Base-by-base conservation (phyloP, 2,329 filamentous ascomycete species). In the Westerdykella aurantiaca region DNA sequence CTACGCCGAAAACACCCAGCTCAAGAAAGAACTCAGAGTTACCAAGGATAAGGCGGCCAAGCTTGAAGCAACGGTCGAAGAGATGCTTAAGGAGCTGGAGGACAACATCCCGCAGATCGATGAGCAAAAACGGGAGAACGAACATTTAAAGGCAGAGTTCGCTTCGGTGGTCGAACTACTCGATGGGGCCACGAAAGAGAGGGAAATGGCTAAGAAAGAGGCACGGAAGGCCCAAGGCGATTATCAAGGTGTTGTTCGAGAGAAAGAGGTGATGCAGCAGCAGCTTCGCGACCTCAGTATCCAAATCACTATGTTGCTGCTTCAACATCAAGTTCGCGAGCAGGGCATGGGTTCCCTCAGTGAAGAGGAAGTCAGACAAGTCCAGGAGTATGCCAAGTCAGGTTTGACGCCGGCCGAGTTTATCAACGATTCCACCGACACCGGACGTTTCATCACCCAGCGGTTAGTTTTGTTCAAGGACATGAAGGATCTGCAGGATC, bases 381-480 rank as follows among this genome's bases (percentile, higher is more conserved):
- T 29, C 11, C 80, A 81, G 17, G 73, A 81, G 38, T 84, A 88
- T 47, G 77, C 95, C 31, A 82, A 94, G 64, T 86, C 88, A 42
- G 83, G 93, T 56, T 73, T 91, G 18, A 77, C 80, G 7, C 85
- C 88, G 44, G 80, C 84, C 44, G 49, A 53, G 7, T 48, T 51
- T 16, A 77, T 80, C 6, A 46, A 85, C 29, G 86, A 88, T 52
- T 77, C 90, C 63, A 90, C 86, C 5, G 85, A 89, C 50, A 95
- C 90, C 1, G 88, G 91, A 57, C 83, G 83, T 44, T 85, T 95
- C 66, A 95, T 98, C 56, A 93, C 86, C 22, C 81, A 93, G 59
- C 85, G 90, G 48, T 75, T 97, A n/a, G 86, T 90, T 7, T 81
- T 89, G 1, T 98, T 95, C 79, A 88, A 86, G 57, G 83, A 89